Conservation (phyloP, 2,329 filamentous ascomycete species). For the Chaetomium sp. region DNA sequence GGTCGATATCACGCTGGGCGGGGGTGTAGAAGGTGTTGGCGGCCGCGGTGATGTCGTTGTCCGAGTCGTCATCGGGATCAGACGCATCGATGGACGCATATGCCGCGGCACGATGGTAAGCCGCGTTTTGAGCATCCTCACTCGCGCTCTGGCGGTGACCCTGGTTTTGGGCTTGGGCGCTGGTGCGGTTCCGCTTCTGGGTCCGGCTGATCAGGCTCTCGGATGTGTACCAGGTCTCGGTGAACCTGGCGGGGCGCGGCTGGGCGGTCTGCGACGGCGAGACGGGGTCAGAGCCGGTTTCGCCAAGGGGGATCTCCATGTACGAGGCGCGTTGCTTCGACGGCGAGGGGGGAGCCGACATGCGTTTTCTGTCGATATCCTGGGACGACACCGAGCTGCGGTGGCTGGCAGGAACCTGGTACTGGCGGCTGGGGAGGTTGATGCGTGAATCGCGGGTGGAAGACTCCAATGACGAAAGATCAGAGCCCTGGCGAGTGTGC, state of each 20-base stretch:
- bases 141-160: neutral
- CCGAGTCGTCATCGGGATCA: constrained; percentile 28
- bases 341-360: constrained; percentile 32
- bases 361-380: constrained; percentile 37
- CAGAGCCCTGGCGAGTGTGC: constrained; percentile 64
- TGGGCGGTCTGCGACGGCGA: constrained; percentile 22
- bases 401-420: constrained; percentile 42
- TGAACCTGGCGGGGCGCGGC: constrained; percentile 42
- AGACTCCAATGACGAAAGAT: constrained; percentile 34
- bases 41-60: constrained; percentile 5
- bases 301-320: constrained; percentile 42
- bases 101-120: constrained; percentile 2
- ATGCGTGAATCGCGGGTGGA: constrained; percentile 47
- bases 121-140: too few relatives aligned
- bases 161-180: constrained; percentile 29
- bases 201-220: constrained; percentile 50
- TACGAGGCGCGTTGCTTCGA: constrained; percentile 39
- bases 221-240: constrained; percentile 48
- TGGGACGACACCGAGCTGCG: constrained; percentile 39
- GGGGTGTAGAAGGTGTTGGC: neutral
- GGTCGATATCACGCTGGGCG: neutral
- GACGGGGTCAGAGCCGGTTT: constrained; percentile 26
- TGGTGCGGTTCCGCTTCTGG: constrained; percentile 43
- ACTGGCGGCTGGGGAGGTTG: constrained; percentile 50
- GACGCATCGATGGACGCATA: constrained; percentile 39